A percentile compares a stretch with the other conserved stretches of the same genome.
These are phyloP conservation scores for Vicia villosa DNA, from an alignment of 306 rosid species.

Conservation along the genomic window DNA sequence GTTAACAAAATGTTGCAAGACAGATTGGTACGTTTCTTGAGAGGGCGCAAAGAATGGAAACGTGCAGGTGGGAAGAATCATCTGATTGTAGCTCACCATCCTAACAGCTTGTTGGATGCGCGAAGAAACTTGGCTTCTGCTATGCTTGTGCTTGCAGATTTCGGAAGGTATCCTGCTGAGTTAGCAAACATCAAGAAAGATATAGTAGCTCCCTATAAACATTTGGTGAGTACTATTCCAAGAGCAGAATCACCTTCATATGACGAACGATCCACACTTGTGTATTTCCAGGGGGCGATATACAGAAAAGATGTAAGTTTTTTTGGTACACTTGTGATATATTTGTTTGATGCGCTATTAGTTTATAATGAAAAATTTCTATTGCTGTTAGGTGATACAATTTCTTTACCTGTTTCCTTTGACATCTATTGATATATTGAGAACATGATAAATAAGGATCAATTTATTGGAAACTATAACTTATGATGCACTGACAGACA, in stretches of 20 bases:
- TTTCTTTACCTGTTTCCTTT: neutral
- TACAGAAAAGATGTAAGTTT: conserved; percentile 95
- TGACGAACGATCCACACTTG: conserved; percentile 66
- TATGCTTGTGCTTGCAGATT: conserved; percentile 92
- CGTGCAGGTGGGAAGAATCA: conserved; percentile 78
- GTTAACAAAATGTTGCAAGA: conserved; percentile 70
- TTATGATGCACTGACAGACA: too few relatives aligned
- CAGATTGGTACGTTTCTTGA: conserved; percentile 65
- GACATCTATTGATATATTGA: neutral
- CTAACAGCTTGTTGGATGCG: conserved; percentile 85
- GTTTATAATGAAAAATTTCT: neutral
- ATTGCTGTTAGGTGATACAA: neutral
- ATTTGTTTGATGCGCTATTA: conserved; percentile 24
- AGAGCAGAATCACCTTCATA: conserved; percentile 64
- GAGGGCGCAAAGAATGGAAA: conserved; percentile 65
- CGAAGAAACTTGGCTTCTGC: conserved; percentile 79
- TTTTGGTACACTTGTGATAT: conserved; percentile 27
- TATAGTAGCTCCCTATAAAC: conserved; percentile 88
- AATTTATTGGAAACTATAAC: neutral
- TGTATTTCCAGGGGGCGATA: conserved; percentile 88
- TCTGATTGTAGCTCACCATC: conserved; percentile 87
- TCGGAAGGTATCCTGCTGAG: conserved; percentile 84
- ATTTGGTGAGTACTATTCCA: conserved; percentile 62
- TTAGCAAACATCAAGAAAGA: conserved; percentile 85
- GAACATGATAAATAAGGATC: conserved; percentile 15